These are phyloP conservation scores for Colletotrichum tofieldiae DNA, from an alignment of 2,329 filamentous ascomycete genomes.

Conservation along the genomic window DNA sequence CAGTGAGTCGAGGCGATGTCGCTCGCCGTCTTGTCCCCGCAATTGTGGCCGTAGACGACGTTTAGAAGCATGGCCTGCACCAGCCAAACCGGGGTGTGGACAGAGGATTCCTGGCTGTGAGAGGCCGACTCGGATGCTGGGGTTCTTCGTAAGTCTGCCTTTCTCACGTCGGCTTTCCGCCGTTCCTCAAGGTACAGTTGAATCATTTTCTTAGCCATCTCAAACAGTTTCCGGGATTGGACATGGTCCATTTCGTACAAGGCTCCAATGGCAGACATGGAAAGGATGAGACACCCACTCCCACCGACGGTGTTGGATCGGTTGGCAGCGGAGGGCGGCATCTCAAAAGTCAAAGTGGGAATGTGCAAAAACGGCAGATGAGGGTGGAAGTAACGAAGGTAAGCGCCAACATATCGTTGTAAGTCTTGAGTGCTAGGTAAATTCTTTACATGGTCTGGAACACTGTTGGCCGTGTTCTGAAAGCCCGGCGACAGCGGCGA, in stretches of 20 bases:
- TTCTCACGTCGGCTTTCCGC: conserved; percentile 85
- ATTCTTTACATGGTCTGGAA: conserved; percentile 66
- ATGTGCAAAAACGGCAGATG: conserved; percentile 96
- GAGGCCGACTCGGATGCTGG: conserved; percentile 63
- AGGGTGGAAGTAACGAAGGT: conserved; percentile 93
- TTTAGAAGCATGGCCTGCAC: conserved; percentile 98
- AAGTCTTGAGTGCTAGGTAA: conserved; percentile 89
- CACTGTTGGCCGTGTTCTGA: conserved; percentile 64
- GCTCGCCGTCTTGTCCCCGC: conserved; percentile 89
- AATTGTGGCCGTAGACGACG: conserved; percentile 95
- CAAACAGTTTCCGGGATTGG: conserved; percentile 88
- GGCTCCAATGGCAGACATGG: conserved; percentile 82
- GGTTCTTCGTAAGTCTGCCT: conserved; percentile 70
- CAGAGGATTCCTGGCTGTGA: conserved; percentile 70
- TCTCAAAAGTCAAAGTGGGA: conserved; percentile 91
- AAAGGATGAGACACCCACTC: conserved; percentile 87
- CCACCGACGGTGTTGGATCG: conserved; percentile 78
- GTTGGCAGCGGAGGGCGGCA: conserved; percentile 74
- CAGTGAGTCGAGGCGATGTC: conserved; percentile 96
- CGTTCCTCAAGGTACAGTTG: conserved; percentile 93
- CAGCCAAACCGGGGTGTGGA: conserved; percentile 91
- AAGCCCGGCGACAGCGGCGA: conserved; percentile 70
- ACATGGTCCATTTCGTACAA: conserved; percentile 89
- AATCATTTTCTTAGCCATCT: conserved; percentile 96
- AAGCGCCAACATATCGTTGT: conserved; percentile 90